These are phyloP conservation scores for Yamadazyma phyllophila DNA, from an alignment of 805 yeast species.

Conservation along the genomic window DNA sequence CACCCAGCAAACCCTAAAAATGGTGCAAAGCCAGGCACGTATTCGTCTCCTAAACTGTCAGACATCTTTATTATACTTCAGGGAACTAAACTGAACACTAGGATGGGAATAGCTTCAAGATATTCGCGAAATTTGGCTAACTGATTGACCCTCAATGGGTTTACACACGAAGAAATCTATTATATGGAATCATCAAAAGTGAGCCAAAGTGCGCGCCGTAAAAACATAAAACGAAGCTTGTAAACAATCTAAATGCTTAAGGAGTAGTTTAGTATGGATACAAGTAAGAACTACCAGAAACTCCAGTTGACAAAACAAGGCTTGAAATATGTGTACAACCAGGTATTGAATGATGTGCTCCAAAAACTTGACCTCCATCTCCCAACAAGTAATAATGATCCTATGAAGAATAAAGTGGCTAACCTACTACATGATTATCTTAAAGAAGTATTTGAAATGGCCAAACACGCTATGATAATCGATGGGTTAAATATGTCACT, in stretches of 20 bases:
- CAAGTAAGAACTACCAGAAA: constrained; percentile 30
- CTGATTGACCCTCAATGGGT: not conserved
- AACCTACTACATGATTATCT: constrained; percentile 45
- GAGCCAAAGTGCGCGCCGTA: constrained; percentile 1
- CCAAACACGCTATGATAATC: constrained; percentile 53
- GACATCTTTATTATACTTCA: constrained; percentile 6
- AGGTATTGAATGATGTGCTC: constrained; percentile 40
- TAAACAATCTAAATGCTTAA: constrained; percentile 1
- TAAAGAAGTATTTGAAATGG: constrained; percentile 54
- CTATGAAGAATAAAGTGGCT: constrained; percentile 45
- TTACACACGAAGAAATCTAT: too few species aligned
- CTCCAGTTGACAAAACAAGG: constrained; percentile 54
- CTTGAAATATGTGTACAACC: constrained; percentile 46
- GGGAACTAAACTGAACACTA: too few species aligned
- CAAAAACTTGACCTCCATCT: constrained; percentile 49
- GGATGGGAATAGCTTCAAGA: not conserved
- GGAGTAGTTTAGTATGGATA: constrained; percentile 3
- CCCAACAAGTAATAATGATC: constrained; percentile 44
- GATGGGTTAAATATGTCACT: constrained; percentile 48
- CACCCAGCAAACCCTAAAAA: constrained; percentile 98
- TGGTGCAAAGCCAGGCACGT: constrained; percentile 90
- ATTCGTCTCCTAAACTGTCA: constrained; percentile 44
- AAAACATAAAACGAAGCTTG: not conserved
- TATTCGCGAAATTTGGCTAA: not conserved
- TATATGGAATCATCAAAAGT: too few species aligned